Evolutionary conservation across 345 rosid genomes (phyloP).

Genomic region (Psidium guajava): DNA sequence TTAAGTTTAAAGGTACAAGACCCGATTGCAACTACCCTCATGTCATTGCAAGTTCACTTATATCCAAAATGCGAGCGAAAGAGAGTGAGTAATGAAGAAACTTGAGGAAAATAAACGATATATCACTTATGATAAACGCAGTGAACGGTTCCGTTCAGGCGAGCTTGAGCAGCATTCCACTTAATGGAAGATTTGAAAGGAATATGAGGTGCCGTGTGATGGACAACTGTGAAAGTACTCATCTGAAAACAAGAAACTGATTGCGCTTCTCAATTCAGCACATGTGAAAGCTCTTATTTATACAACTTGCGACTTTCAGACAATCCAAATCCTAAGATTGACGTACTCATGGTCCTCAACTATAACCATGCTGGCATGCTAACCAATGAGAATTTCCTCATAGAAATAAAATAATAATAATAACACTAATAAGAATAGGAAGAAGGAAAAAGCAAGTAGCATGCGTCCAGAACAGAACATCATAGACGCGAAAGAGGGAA

Average conservation of each 20-base stretch:
- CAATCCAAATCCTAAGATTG: background rate
- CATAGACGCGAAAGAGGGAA: background rate
- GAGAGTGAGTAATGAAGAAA: background rate
- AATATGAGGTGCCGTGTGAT: slow-evolving; percentile 89
- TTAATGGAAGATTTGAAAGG: slow-evolving; percentile 66
- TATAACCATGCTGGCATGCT: background rate
- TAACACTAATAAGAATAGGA: too few species aligned
- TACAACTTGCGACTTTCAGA: background rate
- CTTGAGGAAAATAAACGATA: background rate
- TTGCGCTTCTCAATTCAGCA: background rate
- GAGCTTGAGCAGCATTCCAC: slow-evolving; percentile 90
- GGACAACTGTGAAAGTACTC: slow-evolving; percentile 97
- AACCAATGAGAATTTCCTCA: background rate
- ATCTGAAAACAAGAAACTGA: slow-evolving; percentile 27
- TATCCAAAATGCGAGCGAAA: background rate
- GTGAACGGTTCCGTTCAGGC: slow-evolving; percentile 86
- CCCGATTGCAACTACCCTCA: background rate
- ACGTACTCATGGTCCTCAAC: background rate
- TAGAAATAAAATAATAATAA: background rate
- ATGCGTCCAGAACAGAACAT: background rate
- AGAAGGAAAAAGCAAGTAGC: background rate
- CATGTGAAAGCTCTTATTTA: background rate
- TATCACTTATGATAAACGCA: slow-evolving; percentile 89
- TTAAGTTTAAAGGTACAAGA: background rate
- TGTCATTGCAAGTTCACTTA: background rate